Evolutionary conservation across 2,329 filamentous ascomycete genomes (phyloP).

Genomic region (Alternaria solani): DNA sequence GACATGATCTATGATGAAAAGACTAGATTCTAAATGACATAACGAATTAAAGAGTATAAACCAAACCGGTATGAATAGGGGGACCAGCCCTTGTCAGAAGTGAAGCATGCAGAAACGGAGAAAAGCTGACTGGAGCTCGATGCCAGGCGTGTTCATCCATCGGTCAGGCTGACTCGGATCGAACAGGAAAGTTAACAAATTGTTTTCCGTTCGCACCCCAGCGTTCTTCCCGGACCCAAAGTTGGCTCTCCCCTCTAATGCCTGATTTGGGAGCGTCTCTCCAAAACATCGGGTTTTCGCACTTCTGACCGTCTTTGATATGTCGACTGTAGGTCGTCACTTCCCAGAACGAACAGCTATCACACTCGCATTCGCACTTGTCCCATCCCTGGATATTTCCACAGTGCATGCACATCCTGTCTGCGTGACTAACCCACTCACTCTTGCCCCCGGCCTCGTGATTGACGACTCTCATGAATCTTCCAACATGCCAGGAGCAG

Average conservation of each 20-base stretch:
- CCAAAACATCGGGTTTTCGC: constrained; percentile 37
- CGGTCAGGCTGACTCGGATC: constrained; percentile 3
- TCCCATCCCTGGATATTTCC: constrained; percentile 38
- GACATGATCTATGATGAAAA: constrained; percentile 13
- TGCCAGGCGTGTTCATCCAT: not conserved
- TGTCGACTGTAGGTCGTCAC: constrained; percentile 45
- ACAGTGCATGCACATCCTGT: constrained; percentile 48
- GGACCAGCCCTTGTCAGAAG: not conserved
- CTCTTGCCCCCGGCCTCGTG: constrained; percentile 34
- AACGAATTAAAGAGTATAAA: constrained; percentile 14
- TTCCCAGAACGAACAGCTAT: constrained; percentile 38
- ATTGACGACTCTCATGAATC: constrained; percentile 32
- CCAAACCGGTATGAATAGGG: not conserved
- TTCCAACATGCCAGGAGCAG: constrained; percentile 48
- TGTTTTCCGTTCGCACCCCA: constrained; percentile 10
- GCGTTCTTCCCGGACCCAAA: constrained; percentile 39
- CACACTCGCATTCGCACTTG: constrained; percentile 40
- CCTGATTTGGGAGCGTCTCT: constrained; percentile 8
- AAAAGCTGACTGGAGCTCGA: not conserved
- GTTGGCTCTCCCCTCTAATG: not conserved
- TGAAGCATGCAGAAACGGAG: not conserved
- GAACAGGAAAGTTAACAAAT: constrained; percentile 34
- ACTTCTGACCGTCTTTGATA: constrained; percentile 39
- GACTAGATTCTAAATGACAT: constrained; percentile 14
- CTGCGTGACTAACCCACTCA: constrained; percentile 37